Base-by-base conservation (phyloP, 257 asterid species). In the Schizonepeta tenuifolia region DNA sequence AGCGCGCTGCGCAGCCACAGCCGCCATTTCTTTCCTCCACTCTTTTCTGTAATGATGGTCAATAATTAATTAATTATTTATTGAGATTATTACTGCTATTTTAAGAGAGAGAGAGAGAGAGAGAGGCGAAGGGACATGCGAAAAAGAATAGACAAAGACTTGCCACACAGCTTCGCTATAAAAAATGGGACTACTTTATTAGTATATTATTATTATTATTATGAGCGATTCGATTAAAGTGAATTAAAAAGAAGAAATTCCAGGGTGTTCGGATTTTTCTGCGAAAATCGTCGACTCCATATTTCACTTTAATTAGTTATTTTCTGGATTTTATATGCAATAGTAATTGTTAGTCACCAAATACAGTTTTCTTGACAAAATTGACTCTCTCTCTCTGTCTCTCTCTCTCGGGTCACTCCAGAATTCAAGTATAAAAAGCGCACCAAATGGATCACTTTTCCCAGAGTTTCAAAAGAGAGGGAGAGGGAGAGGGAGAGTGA, bases 1-100 rank as follows among this genome's bases (percentile, higher is more conserved):
- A 35, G 20, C 7, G 38, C n/a, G 62, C 7, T 4, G 83, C 87
- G 92, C 92, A 87, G 93, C 83, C 91, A 82, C 80, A 80, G 96
- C 96, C 95, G 95, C 95, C 92, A 83, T 83, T 81, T 87, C 71
- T 51, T 40, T 44, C 65, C 64, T 56, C 54, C 73, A 33, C 44
- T 57, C 26, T 60, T 74, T 49, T 17, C 18, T 49, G 60, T 67
- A 41, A 67, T 70, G 22, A 72, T 77, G 60, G 71, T 82, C 62
- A 83, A 50, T 71, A 54, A 65, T 65, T 43, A 54, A 65, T 65
- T 43, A 65, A 53, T 60, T 56, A 71, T 79, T 73, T 72, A 73
- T 54, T 77, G 67, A 10, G 38, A 67, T 64, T 57, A 56, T 38
- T 28, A 73, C 36, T 65, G 33, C 55, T 13, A 73, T 40, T 61